Evolutionary conservation across 306 rosid genomes (phyloP).

Genomic region (Quercus engelmannii): DNA sequence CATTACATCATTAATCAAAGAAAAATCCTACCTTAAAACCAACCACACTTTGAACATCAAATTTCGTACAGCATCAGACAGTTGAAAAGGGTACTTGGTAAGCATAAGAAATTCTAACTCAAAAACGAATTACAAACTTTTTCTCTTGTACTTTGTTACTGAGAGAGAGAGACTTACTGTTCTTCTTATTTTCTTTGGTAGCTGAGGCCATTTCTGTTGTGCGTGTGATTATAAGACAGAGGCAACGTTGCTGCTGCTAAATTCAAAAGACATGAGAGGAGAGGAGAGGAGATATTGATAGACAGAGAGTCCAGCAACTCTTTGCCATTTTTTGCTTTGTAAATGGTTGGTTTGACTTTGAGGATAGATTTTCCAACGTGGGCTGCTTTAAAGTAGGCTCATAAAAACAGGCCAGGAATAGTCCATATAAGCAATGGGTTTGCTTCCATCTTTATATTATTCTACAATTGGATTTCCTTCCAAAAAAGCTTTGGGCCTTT

Average conservation of each 20-base stretch:
- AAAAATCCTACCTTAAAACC: not conserved
- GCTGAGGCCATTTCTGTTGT: slow-evolving; percentile 45
- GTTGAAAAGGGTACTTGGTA: not conserved
- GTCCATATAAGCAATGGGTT: too few species aligned
- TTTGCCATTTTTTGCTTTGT: too few species aligned
- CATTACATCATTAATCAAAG: not conserved
- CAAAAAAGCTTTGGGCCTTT: too few species aligned
- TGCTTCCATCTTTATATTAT: too few species aligned
- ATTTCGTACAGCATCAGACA: not conserved
- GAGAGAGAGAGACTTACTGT: slow-evolving; percentile 29
- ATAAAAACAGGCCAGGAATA: too few species aligned
- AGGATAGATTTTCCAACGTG: too few species aligned
- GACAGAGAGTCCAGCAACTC: too few species aligned
- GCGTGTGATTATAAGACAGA: not conserved
- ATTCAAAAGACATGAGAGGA: not conserved
- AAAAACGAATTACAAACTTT: not conserved
- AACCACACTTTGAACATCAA: not conserved
- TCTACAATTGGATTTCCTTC: too few species aligned
- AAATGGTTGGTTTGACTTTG: too few species aligned
- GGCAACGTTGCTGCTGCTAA: not conserved
- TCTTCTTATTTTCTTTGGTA: slow-evolving; percentile 30
- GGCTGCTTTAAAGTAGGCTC: too few species aligned
- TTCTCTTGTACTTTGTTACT: not conserved
- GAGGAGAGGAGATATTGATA: not conserved
- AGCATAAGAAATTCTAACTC: not conserved